These are phyloP conservation scores for Ophiocordyceps camponoti-leonardi DNA, from an alignment of 2,329 filamentous ascomycete genomes.

Conservation along the genomic window DNA sequence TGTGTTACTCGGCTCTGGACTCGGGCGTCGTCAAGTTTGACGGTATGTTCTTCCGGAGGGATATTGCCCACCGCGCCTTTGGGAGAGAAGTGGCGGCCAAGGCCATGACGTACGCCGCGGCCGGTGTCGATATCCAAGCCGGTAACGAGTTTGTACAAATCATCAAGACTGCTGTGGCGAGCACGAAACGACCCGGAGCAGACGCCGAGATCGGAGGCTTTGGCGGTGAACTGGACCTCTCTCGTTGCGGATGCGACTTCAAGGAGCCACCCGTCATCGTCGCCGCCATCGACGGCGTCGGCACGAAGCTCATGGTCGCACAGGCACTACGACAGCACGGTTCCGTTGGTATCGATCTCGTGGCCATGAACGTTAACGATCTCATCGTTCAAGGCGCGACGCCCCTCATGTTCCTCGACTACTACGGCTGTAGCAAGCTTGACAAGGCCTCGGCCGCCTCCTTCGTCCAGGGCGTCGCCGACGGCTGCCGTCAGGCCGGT, in stretches of 20 bases:
- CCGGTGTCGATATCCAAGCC: slow-evolving; percentile 86
- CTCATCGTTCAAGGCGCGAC: slow-evolving; percentile 90
- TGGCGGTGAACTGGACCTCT: slow-evolving; percentile 48
- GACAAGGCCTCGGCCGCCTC: slow-evolving; percentile 59
- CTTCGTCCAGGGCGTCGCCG: slow-evolving; percentile 84
- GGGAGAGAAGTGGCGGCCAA: slow-evolving; percentile 24
- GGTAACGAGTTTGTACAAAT: slow-evolving; percentile 84
- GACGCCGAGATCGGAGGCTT: slow-evolving; percentile 93
- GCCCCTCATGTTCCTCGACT: slow-evolving; percentile 92
- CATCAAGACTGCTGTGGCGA: slow-evolving; percentile 80
- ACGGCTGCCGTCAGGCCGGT: slow-evolving; percentile 67
- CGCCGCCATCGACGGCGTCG: slow-evolving; percentile 91
- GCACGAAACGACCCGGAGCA: slow-evolving; percentile 70
- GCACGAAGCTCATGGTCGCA: slow-evolving; percentile 92
- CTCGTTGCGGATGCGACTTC: slow-evolving; percentile 49
- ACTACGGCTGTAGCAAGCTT: slow-evolving; percentile 85
- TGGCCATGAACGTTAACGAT: slow-evolving; percentile 99
- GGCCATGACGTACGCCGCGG: slow-evolving; percentile 74
- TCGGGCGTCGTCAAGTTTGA: slow-evolving; percentile 56
- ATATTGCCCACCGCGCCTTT: slow-evolving; percentile 71
- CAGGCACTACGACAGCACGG: slow-evolving; percentile 80
- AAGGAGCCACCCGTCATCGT: slow-evolving; percentile 61
- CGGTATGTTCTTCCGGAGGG: slow-evolving; percentile 80
- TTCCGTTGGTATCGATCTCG: slow-evolving; percentile 89
- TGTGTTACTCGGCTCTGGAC: slow-evolving; percentile 72